Base-by-base conservation (phyloP, 257 asterid species). In the Scutellaria barbata region DNA sequence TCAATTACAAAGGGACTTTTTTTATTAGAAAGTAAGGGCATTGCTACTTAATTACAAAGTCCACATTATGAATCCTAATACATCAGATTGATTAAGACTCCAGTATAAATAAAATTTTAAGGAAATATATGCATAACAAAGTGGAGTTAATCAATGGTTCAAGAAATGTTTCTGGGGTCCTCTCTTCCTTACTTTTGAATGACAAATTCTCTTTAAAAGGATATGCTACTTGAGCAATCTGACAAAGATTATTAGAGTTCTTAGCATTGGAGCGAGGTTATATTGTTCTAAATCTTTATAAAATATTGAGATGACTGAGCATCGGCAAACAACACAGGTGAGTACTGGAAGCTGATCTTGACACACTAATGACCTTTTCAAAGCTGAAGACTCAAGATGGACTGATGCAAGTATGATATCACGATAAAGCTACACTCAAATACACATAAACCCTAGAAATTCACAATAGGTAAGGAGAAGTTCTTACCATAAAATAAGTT, bases 401-500 rank as follows among this genome's bases (percentile, higher is more conserved):
- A 66, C 41, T 8, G 45, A 22, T 41, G 55, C 12, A n/a, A 39
- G 39, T 4, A 51, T 10, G n/a, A 41, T 51, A 65, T 53, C 68
- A 56, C 14, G 8, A 45, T 30, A 43, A 35, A 9, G 65, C 68
- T 45, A 35, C 51, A 71, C 35, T 50, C n/a, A 14, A 51, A 35
- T 62, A 39, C 22, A 30, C 50, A 52, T 41, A 65, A 74, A 56
- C 73, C 53, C 17, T 37, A 11, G 33, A 5, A 8, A 55, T 65
- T 74, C 55, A 51, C 54, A 52, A 46, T 51, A 59, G 56, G 53
- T 20, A 39, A 8, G 58, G 13, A n/a, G 68, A 63, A 42, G 55
- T 1, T 16, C 65, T n/a, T 41, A 61, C 45, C 63, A 30, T 10
- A 12, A 43, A 25, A 46, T 8, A 54, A 42, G 52, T 46, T 14